Evolutionary conservation across 2,329 filamentous ascomycete genomes (phyloP).

Genomic region (Lecanoromycetidae sp.): DNA sequence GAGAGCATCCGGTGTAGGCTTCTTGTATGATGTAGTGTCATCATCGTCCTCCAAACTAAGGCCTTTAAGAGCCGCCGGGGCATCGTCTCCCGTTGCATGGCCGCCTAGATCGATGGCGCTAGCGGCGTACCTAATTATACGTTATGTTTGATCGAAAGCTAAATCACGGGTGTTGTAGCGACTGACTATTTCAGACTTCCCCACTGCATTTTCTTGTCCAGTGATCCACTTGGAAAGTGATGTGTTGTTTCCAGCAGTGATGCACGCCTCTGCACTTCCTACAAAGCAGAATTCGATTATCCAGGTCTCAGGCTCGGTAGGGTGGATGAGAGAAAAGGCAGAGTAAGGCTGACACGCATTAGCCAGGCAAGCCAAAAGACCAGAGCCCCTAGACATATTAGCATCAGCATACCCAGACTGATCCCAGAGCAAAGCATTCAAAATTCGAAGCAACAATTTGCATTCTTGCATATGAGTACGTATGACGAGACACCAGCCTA

Average conservation of each 20-base stretch:
- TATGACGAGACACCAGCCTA: neutral
- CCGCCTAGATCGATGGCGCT: too few relatives aligned
- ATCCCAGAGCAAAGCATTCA: neutral
- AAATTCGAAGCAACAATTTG: too few relatives aligned
- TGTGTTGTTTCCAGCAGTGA: neutral
- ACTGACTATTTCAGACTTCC: neutral
- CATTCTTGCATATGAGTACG: neutral
- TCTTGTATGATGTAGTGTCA: too few relatives aligned
- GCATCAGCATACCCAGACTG: neutral
- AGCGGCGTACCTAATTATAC: neutral
- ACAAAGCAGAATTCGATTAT: neutral
- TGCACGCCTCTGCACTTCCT: neutral
- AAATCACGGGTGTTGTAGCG: neutral
- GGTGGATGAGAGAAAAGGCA: neutral
- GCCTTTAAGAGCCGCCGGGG: too few relatives aligned
- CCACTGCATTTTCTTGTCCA: neutral
- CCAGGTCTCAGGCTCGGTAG: neutral
- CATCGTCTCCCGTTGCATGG: too few relatives aligned
- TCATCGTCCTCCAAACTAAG: too few relatives aligned
- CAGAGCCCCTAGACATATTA: constrained; percentile 24
- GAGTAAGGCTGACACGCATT: neutral
- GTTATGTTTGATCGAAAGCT: neutral
- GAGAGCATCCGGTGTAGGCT: too few relatives aligned
- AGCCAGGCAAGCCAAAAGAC: constrained; percentile 31
- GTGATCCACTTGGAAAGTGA: neutral